These are phyloP conservation scores for Volvox carteri DNA, from an alignment of 163 green algal genomes.

Conservation along the genomic window DNA sequence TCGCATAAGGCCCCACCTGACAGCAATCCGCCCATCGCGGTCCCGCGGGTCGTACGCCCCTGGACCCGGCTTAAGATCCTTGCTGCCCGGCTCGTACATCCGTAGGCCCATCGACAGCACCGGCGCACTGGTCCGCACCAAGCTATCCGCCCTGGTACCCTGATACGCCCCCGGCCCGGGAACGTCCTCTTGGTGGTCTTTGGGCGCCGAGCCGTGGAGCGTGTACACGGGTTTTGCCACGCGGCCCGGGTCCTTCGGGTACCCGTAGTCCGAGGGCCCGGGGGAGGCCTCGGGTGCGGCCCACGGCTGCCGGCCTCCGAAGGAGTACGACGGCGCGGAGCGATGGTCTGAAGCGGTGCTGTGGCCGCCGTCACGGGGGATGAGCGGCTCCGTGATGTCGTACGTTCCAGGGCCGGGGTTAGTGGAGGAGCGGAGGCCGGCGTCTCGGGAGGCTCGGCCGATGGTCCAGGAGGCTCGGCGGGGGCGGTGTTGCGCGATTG, in stretches of 20 bases:
- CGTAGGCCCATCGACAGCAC: neutral
- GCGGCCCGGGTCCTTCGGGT: neutral
- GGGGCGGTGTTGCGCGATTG: neutral
- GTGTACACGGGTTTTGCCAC: constrained; percentile 33
- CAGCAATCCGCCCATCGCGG: neutral
- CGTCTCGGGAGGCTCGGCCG: constrained; percentile 22
- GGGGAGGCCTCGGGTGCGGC: neutral
- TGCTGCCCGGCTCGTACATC: neutral
- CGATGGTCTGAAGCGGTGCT: neutral
- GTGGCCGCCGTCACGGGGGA: constrained; percentile 24
- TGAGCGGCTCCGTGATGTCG: neutral
- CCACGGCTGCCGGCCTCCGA: neutral
- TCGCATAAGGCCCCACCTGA: no score
- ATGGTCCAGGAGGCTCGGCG: constrained; percentile 34
- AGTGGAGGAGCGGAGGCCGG: neutral
- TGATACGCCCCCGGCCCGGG: constrained; percentile 48
- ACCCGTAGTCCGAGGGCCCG: constrained; percentile 45
- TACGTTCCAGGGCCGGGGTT: constrained; percentile 37
- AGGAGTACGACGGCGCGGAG: constrained; percentile 27
- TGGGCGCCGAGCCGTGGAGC: constrained; percentile 1
- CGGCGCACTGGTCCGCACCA: constrained; percentile 27
- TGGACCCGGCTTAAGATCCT: constrained; percentile 15
- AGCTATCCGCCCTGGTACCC: neutral
- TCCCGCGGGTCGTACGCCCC: constrained; percentile 10
- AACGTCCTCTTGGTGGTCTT: neutral